Evolutionary conservation across 495 filamentous ascomycete genomes (phyloP), one percentile per base, ranked within the genome.

Genomic region (Neurospora discreta): DNA sequence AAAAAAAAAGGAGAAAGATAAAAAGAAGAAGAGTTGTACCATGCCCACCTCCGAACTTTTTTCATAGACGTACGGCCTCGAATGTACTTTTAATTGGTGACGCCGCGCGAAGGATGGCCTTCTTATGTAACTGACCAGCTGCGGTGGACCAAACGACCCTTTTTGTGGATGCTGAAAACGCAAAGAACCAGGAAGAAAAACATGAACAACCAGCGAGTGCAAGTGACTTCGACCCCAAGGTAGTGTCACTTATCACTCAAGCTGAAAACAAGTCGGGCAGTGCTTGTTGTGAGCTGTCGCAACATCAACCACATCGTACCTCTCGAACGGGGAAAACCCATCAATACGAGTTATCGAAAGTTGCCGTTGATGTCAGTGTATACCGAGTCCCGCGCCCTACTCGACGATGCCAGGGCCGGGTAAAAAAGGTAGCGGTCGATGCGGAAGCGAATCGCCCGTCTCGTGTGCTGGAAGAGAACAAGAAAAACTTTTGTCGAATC

Each of bases 401-500:
- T 65, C 26, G 15, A 65, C 52, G 52, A 26, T 65, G 26, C 26
- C 9, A 7, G 7, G 7, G 13, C 52, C 13, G 0, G 26, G 26
- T 33, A 60, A 33, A 33, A 65, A 65, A 5, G 52, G 8, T 33
- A 33, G 30, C 52, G 3, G 26, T 65, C 26, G 52, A 18, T 18
- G 26, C 26, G 3, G 23, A 18, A 36, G 52, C 26, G 33, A 65
- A 3, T 16, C 26, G 26, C 52, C 23, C 23, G 15, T 65, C 26
- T 65, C 1, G 26, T 36, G 26, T 18, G 23, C 16, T 33, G 33
- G 15, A 65, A 60, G 26, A 60, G 18, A 65, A 36, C 23, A 40
- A 18, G 69, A 72, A 72, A 72, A 75, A 73, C 72, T 71, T 70
- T 79, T 74, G 75, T 73, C 76, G 72, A 76, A 74, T 82, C 80